phyloP scores from a whole-genome alignment of 352 stramenopile genomes.

The Pythium utonaiense region DNA sequence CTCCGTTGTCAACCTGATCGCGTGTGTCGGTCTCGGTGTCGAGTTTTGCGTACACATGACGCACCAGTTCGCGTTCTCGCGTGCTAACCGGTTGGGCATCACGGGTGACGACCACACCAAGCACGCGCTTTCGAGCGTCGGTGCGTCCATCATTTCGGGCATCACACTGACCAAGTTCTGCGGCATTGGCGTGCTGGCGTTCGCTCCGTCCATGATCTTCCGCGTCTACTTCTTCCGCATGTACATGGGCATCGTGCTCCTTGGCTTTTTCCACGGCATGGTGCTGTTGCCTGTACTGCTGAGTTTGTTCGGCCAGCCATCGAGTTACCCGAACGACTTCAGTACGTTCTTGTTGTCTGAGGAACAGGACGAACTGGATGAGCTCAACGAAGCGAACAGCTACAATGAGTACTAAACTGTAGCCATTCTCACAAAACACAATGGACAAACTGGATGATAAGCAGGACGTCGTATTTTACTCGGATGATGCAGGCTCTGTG shows the following conservation, averaged over 20 bases:
- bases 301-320: slow-evolving; percentile 55
- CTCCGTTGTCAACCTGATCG: slow-evolving; percentile 88
- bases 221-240: slow-evolving; percentile 93
- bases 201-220: slow-evolving; percentile 90
- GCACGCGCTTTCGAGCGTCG: slow-evolving; percentile 70
- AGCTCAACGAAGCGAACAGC: slow-evolving; percentile 13
- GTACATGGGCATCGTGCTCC: slow-evolving; percentile 86
- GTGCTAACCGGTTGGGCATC: slow-evolving; percentile 39
- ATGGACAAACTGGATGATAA: neutral
- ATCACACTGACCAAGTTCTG: slow-evolving; percentile 92
- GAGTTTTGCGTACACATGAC: slow-evolving; percentile 90
- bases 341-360: slow-evolving; percentile 71
- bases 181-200: slow-evolving; percentile 85
- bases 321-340: slow-evolving; percentile 54
- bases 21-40: slow-evolving; percentile 81
- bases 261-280: slow-evolving; percentile 85
- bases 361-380: slow-evolving; percentile 55
- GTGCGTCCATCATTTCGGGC: slow-evolving; percentile 83
- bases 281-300: slow-evolving; percentile 80
- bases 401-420: slow-evolving; percentile 23
- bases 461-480: neutral
- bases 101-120: slow-evolving; percentile 62
- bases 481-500: neutral
- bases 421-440: neutral
- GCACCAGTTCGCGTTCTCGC: slow-evolving; percentile 74